A percentile compares a stretch with the other conserved stretches of the same genome.
Evolutionary conservation across 2,329 filamentous ascomycete genomes (phyloP).

Genomic region (Ophiognomonia clavigignenti-juglandacearum): DNA sequence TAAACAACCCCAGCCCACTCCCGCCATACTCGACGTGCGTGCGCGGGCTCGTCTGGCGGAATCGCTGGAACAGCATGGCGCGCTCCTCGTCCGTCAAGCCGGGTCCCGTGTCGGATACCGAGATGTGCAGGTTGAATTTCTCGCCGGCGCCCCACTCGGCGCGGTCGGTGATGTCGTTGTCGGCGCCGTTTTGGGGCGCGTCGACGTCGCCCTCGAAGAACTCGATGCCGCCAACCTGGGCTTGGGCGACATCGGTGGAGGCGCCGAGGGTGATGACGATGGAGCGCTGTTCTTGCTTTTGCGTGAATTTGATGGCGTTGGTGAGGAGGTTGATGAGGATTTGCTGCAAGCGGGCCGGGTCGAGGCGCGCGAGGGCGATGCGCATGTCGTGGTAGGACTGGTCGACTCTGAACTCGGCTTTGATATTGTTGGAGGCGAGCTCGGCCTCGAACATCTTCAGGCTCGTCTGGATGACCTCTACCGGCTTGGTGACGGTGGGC

Average conservation of each 20-base stretch:
- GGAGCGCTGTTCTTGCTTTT: constrained; percentile 50
- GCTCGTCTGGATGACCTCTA: constrained; percentile 60
- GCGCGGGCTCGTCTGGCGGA: constrained; percentile 70
- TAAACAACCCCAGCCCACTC: constrained; percentile 73
- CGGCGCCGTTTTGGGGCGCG: constrained; percentile 13
- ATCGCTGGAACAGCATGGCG: constrained; percentile 70
- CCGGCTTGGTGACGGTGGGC: constrained; percentile 63
- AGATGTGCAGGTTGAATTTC: constrained; percentile 66
- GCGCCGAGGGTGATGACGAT: constrained; percentile 65
- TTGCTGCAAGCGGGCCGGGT: constrained; percentile 70
- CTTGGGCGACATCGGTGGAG: constrained; percentile 45
- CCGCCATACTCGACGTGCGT: constrained; percentile 78
- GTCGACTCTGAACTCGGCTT: constrained; percentile 64
- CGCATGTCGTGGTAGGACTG: constrained; percentile 60
- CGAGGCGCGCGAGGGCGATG: constrained; percentile 68
- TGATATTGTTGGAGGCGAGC: constrained; percentile 65
- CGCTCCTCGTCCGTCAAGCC: constrained; percentile 68
- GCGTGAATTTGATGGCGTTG: constrained; percentile 62
- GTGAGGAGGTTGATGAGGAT: constrained; percentile 73
- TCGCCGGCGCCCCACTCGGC: constrained; percentile 69
- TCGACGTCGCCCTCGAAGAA: constrained; percentile 44
- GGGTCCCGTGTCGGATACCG: constrained; percentile 67
- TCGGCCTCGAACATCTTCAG: constrained; percentile 79
- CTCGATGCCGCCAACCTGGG: constrained; percentile 33
- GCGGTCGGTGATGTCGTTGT: constrained; percentile 41